These are phyloP conservation scores for Durusdinium trenchii DNA, from an alignment of 73 alveolate species.

Conservation along the genomic window DNA sequence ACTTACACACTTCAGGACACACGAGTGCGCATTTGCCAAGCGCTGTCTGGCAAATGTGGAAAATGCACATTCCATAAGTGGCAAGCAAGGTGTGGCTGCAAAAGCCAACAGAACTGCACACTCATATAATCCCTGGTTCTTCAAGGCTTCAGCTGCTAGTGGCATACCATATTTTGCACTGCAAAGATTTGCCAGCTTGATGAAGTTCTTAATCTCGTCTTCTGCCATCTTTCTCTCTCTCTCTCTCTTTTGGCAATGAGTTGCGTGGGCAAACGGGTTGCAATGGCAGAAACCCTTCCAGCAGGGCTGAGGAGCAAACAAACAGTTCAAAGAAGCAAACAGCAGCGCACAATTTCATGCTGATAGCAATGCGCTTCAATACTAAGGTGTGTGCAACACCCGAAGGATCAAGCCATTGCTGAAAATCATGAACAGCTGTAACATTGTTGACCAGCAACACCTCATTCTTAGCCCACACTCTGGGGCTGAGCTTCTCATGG, in stretches of 20 bases:
- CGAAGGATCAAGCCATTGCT: not conserved
- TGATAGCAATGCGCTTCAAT: not conserved
- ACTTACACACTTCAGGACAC: too few relatives aligned
- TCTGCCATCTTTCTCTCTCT: too few relatives aligned
- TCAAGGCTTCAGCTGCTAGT: not conserved
- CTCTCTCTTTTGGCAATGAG: not conserved
- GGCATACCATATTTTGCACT: not conserved
- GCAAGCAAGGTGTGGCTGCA: not conserved
- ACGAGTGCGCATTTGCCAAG: not conserved
- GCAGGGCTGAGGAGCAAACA: not conserved
- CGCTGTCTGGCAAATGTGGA: constrained; percentile 1
- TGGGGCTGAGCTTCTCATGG: not conserved
- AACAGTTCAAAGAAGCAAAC: not conserved
- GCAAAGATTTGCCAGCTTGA: not conserved
- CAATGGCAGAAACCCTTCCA: not conserved
- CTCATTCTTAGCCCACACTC: not conserved
- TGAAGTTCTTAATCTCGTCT: not conserved
- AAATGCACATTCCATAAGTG: not conserved
- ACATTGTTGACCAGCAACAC: not conserved
- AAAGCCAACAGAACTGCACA: not conserved
- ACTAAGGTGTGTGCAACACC: not conserved
- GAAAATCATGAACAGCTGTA: not conserved
- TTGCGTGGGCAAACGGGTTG: not conserved
- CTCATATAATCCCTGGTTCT: too few relatives aligned
- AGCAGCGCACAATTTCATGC: not conserved